Evolutionary conservation across 2,329 filamentous ascomycete species (phyloP).

Genomic region (Lachnellula hyalina): DNA sequence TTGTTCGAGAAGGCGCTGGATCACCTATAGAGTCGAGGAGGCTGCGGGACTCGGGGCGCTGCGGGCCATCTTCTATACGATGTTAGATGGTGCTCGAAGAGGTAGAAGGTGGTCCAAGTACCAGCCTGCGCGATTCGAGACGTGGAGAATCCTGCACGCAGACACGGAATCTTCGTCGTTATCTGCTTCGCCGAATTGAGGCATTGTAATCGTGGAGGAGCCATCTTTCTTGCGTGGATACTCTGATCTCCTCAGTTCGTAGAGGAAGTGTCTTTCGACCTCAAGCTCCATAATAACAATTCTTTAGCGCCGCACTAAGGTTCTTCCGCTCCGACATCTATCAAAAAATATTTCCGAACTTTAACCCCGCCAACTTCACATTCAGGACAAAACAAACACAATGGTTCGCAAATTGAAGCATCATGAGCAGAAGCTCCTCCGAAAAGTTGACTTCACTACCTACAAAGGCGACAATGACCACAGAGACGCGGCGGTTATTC

Average conservation of each 20-base stretch:
- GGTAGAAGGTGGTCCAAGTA: slow-evolving; percentile 8
- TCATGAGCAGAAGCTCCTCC: slow-evolving; percentile 91
- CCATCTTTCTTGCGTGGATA: slow-evolving; percentile 10
- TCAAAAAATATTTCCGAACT: slow-evolving; percentile 15
- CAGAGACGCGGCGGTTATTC: slow-evolving; percentile 71
- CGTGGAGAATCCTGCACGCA: slow-evolving; percentile 25
- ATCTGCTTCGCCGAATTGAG: slow-evolving; percentile 19
- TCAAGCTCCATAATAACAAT: slow-evolving; percentile 5
- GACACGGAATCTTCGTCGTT: slow-evolving; percentile 5
- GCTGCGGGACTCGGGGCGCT: slow-evolving; percentile 3
- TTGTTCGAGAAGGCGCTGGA: not conserved
- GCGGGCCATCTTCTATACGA: slow-evolving; percentile 3
- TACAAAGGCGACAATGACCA: slow-evolving; percentile 87
- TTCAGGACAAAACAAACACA: not conserved
- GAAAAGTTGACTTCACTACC: slow-evolving; percentile 89
- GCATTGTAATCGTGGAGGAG: slow-evolving; percentile 28
- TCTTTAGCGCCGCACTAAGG: slow-evolving; percentile 13
- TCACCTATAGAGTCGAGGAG: slow-evolving; percentile 6
- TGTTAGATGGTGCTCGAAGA: slow-evolving; percentile 2
- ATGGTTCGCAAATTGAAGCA: slow-evolving; percentile 98
- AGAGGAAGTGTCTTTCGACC: not conserved
- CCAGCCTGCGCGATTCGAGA: slow-evolving; percentile 19
- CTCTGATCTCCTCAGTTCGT: slow-evolving; percentile 1
- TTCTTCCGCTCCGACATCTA: slow-evolving; percentile 13
- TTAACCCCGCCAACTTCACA: slow-evolving; percentile 6